Conservation (phyloP, 805 yeast species). For the Metschnikowia bowlesiae region DNA sequence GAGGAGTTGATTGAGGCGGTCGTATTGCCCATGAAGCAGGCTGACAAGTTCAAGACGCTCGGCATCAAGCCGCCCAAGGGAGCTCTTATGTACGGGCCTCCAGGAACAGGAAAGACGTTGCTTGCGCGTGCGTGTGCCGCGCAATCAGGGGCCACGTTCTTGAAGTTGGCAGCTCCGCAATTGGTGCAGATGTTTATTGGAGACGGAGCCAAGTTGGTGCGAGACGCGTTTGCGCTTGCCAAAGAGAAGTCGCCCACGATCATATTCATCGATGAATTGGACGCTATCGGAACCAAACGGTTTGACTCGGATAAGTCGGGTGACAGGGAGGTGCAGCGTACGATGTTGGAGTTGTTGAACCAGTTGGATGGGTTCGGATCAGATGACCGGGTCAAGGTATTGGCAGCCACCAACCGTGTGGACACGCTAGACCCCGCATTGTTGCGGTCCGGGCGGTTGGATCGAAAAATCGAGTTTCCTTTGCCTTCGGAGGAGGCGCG, state of each 20-base stretch:
- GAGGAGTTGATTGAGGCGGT: constrained; percentile 22
- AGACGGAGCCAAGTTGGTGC: constrained; percentile 21
- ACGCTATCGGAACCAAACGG: constrained; percentile 21
- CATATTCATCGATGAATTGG: constrained; percentile 21
- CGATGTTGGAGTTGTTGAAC: constrained; percentile 21
- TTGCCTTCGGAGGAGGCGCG: constrained; percentile 96
- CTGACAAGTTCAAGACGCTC: constrained; percentile 19
- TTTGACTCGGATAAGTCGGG: constrained; percentile 20
- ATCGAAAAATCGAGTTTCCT: constrained; percentile 67
- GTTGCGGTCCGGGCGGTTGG: constrained; percentile 22
- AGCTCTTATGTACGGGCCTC: constrained; percentile 23
- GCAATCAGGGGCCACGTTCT: constrained; percentile 19
- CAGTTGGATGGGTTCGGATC: constrained; percentile 21
- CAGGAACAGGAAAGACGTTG: constrained; percentile 21
- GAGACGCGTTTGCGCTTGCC: constrained; percentile 21
- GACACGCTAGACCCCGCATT: constrained; percentile 21
- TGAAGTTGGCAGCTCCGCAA: constrained; percentile 21
- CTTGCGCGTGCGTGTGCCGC: constrained; percentile 22
- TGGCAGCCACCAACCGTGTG: constrained; percentile 21
- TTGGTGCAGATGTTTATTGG: constrained; percentile 22
- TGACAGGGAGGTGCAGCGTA: constrained; percentile 21
- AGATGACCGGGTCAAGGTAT: constrained; percentile 42
- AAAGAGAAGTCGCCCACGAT: constrained; percentile 22
- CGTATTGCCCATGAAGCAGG: constrained; percentile 22
- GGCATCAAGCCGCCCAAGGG: constrained; percentile 21